Evolutionary conservation across 225 moss, liverwort and hornwort genomes (phyloP).

Genomic region (Thuidium tamariscinum): DNA sequence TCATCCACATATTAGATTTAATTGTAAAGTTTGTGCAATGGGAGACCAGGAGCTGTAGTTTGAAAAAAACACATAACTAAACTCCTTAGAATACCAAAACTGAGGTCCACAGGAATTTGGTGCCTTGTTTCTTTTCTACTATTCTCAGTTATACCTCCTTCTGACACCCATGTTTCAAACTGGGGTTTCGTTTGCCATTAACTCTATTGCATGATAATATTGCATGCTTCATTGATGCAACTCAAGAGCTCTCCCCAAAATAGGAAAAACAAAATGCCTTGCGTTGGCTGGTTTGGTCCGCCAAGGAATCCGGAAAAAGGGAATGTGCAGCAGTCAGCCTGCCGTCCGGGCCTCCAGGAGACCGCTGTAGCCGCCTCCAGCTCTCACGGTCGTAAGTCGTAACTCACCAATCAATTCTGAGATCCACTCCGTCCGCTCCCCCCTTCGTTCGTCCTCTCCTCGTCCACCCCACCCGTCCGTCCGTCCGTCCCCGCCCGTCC

Average conservation of each 20-base stretch:
- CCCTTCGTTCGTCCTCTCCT: neutral
- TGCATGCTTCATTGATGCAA: neutral
- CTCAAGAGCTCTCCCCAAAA: neutral
- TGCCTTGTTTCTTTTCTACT: too few species aligned
- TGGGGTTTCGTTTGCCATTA: too few species aligned
- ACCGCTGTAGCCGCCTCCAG: neutral
- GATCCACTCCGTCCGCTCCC: slow-evolving; percentile 3
- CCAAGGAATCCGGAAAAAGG: neutral
- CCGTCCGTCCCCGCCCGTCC: neutral
- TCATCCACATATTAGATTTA: too few species aligned
- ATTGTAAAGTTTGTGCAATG: too few species aligned
- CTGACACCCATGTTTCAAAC: too few species aligned
- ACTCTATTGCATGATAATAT: neutral
- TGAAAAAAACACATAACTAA: too few species aligned
- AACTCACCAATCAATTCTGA: neutral
- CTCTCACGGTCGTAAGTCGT: neutral
- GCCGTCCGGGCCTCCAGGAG: neutral
- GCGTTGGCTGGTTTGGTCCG: neutral
- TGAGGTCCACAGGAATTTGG: too few species aligned
- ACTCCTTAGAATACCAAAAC: too few species aligned
- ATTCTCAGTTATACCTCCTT: too few species aligned
- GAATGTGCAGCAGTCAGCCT: neutral
- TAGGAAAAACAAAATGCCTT: neutral
- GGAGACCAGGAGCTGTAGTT: too few species aligned
- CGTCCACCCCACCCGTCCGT: too few species aligned